Evolutionary conservation across 192 early-diverging fungal species (phyloP).

Genomic region (Entrophospora sp.): DNA sequence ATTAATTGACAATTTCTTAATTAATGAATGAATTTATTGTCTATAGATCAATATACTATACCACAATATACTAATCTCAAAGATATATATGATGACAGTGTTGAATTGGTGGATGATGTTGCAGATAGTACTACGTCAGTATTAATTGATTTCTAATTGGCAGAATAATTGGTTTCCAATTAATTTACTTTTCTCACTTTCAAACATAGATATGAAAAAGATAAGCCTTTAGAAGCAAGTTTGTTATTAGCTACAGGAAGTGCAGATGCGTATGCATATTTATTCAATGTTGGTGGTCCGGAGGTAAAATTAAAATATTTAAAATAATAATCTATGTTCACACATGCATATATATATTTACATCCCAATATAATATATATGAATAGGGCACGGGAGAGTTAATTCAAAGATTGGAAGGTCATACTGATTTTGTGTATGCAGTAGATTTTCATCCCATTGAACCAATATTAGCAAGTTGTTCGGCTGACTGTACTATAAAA

Average conservation of each 20-base stretch:
- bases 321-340: too few relatives aligned
- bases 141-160: neutral
- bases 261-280: constrained; percentile 74
- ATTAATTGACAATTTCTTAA: too few relatives aligned
- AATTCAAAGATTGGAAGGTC: constrained; percentile 82
- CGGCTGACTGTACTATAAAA: constrained; percentile 76
- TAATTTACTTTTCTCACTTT: neutral
- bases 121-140: constrained; percentile 14
- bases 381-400: constrained; percentile 44
- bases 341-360: too few relatives aligned
- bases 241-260: constrained; percentile 71
- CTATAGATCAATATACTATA: constrained; percentile 8
- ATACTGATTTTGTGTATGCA: constrained; percentile 88
- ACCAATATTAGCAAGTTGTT: constrained; percentile 71
- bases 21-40: too few relatives aligned
- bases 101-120: constrained; percentile 21
- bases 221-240: constrained; percentile 41
- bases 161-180: neutral
- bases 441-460: constrained; percentile 85
- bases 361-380: too few relatives aligned
- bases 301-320: constrained; percentile 37
- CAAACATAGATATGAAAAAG: constrained; percentile 30
- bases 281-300: constrained; percentile 53
- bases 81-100: constrained; percentile 34
- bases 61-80: constrained; percentile 20